Evolutionary conservation across 768 basidiomycete species (phyloP).

Genomic region (Crepidotus variabilis): DNA sequence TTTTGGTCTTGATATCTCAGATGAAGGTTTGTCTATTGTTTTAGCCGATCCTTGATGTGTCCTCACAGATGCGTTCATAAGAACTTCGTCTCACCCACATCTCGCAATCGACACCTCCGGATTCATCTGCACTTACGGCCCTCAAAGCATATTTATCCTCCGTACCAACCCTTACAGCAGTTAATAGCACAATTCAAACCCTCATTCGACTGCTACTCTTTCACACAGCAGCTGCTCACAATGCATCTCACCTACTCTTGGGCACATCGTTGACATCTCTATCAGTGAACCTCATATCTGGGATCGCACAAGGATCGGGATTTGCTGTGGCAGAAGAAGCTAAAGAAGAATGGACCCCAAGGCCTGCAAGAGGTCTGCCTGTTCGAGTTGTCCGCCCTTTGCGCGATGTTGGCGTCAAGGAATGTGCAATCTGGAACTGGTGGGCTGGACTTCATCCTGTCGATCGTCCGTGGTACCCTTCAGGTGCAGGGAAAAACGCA

Average conservation of each 20-base stretch:
- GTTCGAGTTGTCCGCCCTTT: constrained; percentile 65
- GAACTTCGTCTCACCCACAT: constrained; percentile 25
- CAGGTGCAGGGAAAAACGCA: constrained; percentile 48
- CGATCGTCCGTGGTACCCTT: constrained; percentile 22
- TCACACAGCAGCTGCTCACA: constrained; percentile 53
- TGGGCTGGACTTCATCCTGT: constrained; percentile 58
- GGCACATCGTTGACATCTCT: constrained; percentile 79
- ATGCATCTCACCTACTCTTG: constrained; percentile 73
- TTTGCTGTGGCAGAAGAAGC: constrained; percentile 65
- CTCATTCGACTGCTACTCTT: constrained; percentile 68
- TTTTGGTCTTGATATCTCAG: constrained; percentile 44
- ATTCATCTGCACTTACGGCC: constrained; percentile 23
- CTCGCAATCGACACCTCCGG: constrained; percentile 14
- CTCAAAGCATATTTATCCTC: constrained; percentile 54
- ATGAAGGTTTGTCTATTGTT: constrained; percentile 42
- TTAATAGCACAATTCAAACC: constrained; percentile 52
- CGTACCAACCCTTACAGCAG: constrained; percentile 73
- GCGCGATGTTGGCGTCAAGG: constrained; percentile 72
- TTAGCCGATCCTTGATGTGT: background rate
- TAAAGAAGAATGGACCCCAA: constrained; percentile 64
- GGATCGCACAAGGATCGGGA: constrained; percentile 74
- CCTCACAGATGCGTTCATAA: constrained; percentile 7
- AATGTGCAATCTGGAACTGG: constrained; percentile 75
- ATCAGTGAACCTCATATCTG: constrained; percentile 70
- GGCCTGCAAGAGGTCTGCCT: constrained; percentile 6